These are phyloP conservation scores for Centella asiatica DNA, from an alignment of 129 eudicot genomes.

Conservation along the genomic window DNA sequence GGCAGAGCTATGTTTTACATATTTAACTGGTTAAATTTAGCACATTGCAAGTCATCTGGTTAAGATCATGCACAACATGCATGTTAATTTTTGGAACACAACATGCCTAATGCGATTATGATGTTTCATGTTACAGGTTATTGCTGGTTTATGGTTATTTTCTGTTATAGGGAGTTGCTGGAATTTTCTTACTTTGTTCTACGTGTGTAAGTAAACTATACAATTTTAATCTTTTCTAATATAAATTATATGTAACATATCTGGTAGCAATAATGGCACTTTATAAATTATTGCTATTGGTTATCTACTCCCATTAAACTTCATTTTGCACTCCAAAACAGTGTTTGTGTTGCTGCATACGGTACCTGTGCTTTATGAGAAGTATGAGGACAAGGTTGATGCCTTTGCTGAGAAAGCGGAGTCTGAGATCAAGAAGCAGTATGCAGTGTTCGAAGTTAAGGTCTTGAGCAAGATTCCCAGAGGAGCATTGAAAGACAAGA, in stretches of 20 bases:
- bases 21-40: not conserved
- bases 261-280: not conserved
- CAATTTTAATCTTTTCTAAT: not conserved
- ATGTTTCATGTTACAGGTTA: constrained; percentile 31
- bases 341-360: constrained; percentile 68
- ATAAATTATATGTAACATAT: not conserved
- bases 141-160: constrained; percentile 73
- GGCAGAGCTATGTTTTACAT: not conserved
- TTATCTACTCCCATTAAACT: not conserved
- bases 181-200: constrained; percentile 60
- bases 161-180: constrained; percentile 60
- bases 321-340: constrained; percentile 15
- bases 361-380: constrained; percentile 72
- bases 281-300: not conserved
- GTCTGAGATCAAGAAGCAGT: constrained; percentile 73
- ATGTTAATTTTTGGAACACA: not conserved
- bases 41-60: not conserved
- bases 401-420: constrained; percentile 71
- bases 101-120: constrained; percentile 4
- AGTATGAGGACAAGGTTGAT: constrained; percentile 74
- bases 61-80: not conserved
- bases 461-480: constrained; percentile 78
- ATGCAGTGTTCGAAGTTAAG: constrained; percentile 60
- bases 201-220: constrained; percentile 44
- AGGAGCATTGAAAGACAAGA: constrained; percentile 54